Conservation (phyloP, 139 green algal species). For the Haematococcus sp. region DNA sequence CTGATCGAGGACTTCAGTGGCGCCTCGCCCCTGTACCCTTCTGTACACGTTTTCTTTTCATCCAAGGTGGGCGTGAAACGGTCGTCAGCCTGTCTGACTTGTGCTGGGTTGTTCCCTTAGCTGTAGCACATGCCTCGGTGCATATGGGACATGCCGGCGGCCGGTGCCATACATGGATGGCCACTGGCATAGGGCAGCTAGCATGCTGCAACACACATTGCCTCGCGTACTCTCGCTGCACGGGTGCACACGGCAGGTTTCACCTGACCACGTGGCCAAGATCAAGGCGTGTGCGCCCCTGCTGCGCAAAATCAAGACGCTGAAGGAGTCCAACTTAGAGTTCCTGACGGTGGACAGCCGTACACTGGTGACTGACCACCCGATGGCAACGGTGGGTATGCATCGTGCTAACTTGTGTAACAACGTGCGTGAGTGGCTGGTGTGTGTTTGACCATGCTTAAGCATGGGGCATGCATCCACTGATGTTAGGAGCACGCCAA, state of each 20-base stretch:
- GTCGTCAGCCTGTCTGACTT: too few species aligned
- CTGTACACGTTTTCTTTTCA: conserved; percentile 91
- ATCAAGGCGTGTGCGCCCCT: conserved; percentile 55
- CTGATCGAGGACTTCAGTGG: conserved; percentile 67
- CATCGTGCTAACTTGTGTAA: too few species aligned
- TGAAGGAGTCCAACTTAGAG: conserved; percentile 89
- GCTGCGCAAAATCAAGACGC: conserved; percentile 43
- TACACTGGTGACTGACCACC: conserved; percentile 78
- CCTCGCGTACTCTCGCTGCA: too few species aligned
- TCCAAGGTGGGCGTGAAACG: conserved; percentile 27
- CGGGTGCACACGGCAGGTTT: too few species aligned
- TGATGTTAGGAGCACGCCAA: too few species aligned
- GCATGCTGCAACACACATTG: too few species aligned
- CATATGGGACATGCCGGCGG: too few species aligned
- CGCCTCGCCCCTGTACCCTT: conserved; percentile 53
- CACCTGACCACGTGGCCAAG: conserved; percentile 35
- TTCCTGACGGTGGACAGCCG: conserved; percentile 75
- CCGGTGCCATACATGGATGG: too few species aligned
- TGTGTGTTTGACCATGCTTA: neutral
- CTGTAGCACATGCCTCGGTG: too few species aligned
- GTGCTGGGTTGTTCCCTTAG: too few species aligned
- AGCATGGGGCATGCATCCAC: neutral
- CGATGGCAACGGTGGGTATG: conserved; percentile 12
- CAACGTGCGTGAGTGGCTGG: conserved; percentile 45
- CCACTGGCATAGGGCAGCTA: too few species aligned